These are phyloP conservation scores for Penicillium coffeae DNA, from an alignment of 495 filamentous ascomycete species.

Conservation along the genomic window DNA sequence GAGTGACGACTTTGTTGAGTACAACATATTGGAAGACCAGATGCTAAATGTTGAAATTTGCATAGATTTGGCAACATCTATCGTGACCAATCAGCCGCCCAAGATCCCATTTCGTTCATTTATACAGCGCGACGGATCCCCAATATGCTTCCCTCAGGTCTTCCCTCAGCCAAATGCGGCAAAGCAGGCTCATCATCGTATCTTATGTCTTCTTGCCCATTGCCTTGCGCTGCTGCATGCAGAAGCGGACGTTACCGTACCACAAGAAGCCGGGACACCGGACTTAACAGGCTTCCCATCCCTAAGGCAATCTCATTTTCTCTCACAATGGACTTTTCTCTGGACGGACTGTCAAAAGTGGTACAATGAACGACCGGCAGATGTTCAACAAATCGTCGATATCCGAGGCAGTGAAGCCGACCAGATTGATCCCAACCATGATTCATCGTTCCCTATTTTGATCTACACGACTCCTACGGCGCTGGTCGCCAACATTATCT, in stretches of 20 bases:
- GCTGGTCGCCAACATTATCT: conserved; percentile 27
- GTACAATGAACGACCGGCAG: conserved; percentile 25
- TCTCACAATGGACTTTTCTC: conserved; percentile 25
- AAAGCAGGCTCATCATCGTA: conserved; percentile 16
- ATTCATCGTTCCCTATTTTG: conserved; percentile 24
- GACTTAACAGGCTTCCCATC: conserved; percentile 17
- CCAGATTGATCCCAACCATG: conserved; percentile 21
- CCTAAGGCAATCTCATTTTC: conserved; percentile 21
- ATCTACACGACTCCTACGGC: conserved; percentile 28
- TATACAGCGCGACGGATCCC: conserved; percentile 19
- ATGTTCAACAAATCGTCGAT: conserved; percentile 24
- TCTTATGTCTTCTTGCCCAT: conserved; percentile 19
- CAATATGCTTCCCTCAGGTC: conserved; percentile 4
- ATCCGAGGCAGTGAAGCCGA: conserved; percentile 24
- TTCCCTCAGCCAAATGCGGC: conserved; percentile 4
- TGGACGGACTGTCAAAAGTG: conserved; percentile 29
- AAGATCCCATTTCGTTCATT: conserved; percentile 19
- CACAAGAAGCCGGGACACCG: conserved; percentile 6
- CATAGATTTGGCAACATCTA: conserved; percentile 20
- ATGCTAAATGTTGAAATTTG: background rate
- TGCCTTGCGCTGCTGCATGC: conserved; percentile 20
- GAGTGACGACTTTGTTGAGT: background rate
- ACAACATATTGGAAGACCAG: too few relatives aligned
- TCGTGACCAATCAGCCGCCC: conserved; percentile 10
- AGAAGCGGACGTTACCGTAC: conserved; percentile 10